Evolutionary conservation across 2,329 filamentous ascomycete genomes (phyloP).

Genomic region (Colletotrichum shisoi): DNA sequence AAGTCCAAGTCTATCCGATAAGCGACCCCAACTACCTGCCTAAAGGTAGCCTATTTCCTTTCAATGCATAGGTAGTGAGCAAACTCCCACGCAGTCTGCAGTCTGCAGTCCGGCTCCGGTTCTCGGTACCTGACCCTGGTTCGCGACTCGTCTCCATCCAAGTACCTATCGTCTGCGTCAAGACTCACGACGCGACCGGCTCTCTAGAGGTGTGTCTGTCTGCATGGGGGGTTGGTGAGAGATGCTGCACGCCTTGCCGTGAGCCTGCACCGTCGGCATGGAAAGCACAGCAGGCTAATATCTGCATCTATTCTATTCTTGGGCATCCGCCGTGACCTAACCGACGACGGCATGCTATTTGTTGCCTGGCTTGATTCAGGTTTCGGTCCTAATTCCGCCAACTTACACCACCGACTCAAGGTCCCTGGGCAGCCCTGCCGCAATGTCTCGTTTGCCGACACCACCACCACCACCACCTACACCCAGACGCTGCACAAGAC

Average conservation of each 20-base stretch:
- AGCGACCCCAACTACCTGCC: not conserved
- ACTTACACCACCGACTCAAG: not conserved
- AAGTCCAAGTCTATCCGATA: not conserved
- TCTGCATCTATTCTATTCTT: constrained; percentile 15
- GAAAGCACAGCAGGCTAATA: not conserved
- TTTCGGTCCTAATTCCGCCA: constrained; percentile 8
- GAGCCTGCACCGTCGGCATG: constrained; percentile 1
- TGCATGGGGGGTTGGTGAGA: not conserved
- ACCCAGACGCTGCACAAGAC: not conserved
- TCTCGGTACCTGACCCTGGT: constrained; percentile 28
- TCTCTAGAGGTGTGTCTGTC: not conserved
- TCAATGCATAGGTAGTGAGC: constrained; percentile 3
- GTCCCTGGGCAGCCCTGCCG: constrained; percentile 10
- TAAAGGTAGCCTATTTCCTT: not conserved
- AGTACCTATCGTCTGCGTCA: not conserved
- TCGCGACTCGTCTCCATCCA: not conserved
- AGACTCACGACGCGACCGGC: constrained; percentile 8
- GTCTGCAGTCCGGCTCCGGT: constrained; percentile 8
- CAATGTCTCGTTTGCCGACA: constrained; percentile 12
- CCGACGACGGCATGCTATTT: constrained; percentile 5
- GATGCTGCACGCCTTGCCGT: constrained; percentile 5
- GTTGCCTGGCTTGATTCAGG: constrained; percentile 1
- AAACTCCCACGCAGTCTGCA: constrained; percentile 20
- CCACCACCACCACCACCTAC: constrained; percentile 2
- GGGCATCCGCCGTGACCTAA: not conserved